Percentiles rank a stretch among this genome's conserved stretches.
phyloP scores from a whole-genome alignment of 2,329 filamentous ascomycete species.

The Fusarium sarcochroum region DNA sequence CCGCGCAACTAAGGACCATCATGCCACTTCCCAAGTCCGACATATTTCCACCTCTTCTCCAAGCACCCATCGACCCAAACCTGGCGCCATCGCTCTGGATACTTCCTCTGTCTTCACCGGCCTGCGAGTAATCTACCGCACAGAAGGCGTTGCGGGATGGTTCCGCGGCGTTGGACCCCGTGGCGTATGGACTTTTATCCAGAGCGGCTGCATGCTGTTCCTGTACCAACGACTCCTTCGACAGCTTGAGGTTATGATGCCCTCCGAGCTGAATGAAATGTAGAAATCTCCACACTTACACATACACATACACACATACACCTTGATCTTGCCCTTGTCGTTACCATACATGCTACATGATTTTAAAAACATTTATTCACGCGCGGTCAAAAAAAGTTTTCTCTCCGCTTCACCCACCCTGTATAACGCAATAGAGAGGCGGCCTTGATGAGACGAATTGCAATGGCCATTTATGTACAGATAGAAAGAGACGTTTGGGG shows the following conservation, averaged over 20 bases:
- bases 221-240: constrained; percentile 91
- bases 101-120: constrained; percentile 92
- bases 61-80: constrained; percentile 83
- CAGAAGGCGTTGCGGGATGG: constrained; percentile 89
- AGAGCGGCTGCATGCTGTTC: constrained; percentile 96
- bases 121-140: constrained; percentile 87
- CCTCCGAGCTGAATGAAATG: constrained; percentile 49
- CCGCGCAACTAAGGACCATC: constrained; percentile 52
- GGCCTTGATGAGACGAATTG: constrained; percentile 33
- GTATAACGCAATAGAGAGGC: constrained; percentile 38
- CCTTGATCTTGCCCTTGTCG: constrained; percentile 35
- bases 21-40: constrained; percentile 68
- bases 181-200: constrained; percentile 96
- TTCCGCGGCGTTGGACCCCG: constrained; percentile 95
- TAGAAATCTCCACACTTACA: constrained; percentile 43
- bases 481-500: constrained; percentile 43
- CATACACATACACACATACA: constrained; percentile 28
- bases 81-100: constrained; percentile 84
- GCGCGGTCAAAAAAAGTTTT: constrained; percentile 20
- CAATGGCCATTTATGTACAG: constrained; percentile 49
- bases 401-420: constrained; percentile 21
- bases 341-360: constrained; percentile 34
- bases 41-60: constrained; percentile 92
- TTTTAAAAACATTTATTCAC: constrained; percentile 26
- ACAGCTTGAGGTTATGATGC: constrained; percentile 73